Conservation (phyloP, 148 eudicot genomes). For the Suaeda aralocaspica region DNA sequence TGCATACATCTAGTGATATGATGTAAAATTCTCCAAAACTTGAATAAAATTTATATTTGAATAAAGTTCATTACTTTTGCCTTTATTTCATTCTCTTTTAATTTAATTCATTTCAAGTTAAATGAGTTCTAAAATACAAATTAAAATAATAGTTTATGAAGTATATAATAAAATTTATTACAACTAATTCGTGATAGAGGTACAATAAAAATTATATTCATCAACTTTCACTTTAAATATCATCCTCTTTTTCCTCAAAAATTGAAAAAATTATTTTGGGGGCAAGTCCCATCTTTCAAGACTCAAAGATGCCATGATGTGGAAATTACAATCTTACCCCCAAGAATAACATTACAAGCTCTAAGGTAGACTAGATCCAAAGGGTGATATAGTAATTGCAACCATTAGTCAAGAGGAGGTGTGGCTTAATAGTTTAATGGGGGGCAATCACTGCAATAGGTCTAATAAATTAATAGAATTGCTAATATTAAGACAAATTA, state of each 20-base stretch:
- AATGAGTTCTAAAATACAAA: too few relatives aligned
- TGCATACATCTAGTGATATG: too few relatives aligned
- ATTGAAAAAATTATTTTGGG: not conserved
- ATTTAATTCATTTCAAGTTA: too few relatives aligned
- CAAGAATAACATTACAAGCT: not conserved
- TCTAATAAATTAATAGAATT: constrained; percentile 13
- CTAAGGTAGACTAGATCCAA: constrained; percentile 6
- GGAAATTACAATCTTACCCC: constrained; percentile 20
- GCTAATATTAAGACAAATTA: constrained; percentile 21
- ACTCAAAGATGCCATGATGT: constrained; percentile 28
- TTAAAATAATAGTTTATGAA: too few relatives aligned
- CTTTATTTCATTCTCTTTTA: too few relatives aligned
- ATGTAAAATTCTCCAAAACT: too few relatives aligned
- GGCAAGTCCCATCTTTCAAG: constrained; percentile 25
- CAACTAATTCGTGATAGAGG: too few relatives aligned
- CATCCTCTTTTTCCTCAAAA: not conserved
- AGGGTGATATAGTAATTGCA: constrained; percentile 9
- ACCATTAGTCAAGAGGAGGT: constrained; percentile 12
- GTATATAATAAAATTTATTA: too few relatives aligned
- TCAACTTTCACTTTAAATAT: constrained; percentile 7
- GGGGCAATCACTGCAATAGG: constrained; percentile 24
- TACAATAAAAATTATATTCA: too few relatives aligned
- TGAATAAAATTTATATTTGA: too few relatives aligned
- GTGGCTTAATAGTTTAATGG: constrained; percentile 6
- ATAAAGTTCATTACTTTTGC: too few relatives aligned